A percentile compares a stretch with the other conserved stretches of the same genome.
These are phyloP conservation scores for Endotrypanum monterogeii DNA, from an alignment of 208 protist species.

Conservation along the genomic window DNA sequence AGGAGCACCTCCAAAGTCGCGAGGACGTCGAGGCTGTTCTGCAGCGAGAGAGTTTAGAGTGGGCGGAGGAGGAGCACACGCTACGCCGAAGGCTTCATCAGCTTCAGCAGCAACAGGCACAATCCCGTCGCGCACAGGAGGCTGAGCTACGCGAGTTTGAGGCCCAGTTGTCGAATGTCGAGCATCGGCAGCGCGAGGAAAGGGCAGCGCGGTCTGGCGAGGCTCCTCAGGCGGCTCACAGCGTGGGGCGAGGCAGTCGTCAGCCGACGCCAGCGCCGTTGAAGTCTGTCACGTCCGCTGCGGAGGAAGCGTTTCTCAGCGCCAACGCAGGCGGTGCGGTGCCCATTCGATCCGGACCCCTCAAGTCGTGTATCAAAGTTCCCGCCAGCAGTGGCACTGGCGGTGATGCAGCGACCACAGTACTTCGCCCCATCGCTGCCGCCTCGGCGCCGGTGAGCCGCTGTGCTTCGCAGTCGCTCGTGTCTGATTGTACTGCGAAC, in stretches of 20 bases:
- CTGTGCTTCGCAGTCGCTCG: slow-evolving; percentile 53
- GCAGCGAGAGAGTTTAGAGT: slow-evolving; percentile 67
- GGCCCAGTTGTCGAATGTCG: slow-evolving; percentile 50
- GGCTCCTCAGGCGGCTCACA: slow-evolving; percentile 9
- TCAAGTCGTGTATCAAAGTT: slow-evolving; percentile 62
- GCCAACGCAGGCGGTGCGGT: slow-evolving; percentile 37
- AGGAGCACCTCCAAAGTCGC: slow-evolving; percentile 56
- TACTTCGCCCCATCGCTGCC: slow-evolving; percentile 1
- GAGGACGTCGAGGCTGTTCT: slow-evolving; percentile 69
- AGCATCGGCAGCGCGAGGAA: slow-evolving; percentile 47
- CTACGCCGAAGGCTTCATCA: slow-evolving; percentile 57
- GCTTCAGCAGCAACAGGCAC: slow-evolving; percentile 53
- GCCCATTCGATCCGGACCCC: slow-evolving; percentile 33
- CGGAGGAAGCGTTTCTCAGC: slow-evolving; percentile 52
- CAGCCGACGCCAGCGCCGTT: neutral
- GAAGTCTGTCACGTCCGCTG: slow-evolving; percentile 3
- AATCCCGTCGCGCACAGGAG: slow-evolving; percentile 46
- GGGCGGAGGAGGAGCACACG: slow-evolving; percentile 85
- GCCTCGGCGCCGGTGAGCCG: slow-evolving; percentile 59
- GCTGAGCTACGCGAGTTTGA: slow-evolving; percentile 62
- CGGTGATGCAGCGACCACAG: neutral
- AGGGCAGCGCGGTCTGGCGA: slow-evolving; percentile 48
- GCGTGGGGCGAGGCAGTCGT: neutral
- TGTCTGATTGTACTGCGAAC: slow-evolving; percentile 21
- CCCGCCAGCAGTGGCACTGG: slow-evolving; percentile 1